Percentiles rank a stretch among this genome's conserved stretches.
These are phyloP conservation scores for Rheum nobile DNA, from an alignment of 148 eudicot species.

Conservation along the genomic window DNA sequence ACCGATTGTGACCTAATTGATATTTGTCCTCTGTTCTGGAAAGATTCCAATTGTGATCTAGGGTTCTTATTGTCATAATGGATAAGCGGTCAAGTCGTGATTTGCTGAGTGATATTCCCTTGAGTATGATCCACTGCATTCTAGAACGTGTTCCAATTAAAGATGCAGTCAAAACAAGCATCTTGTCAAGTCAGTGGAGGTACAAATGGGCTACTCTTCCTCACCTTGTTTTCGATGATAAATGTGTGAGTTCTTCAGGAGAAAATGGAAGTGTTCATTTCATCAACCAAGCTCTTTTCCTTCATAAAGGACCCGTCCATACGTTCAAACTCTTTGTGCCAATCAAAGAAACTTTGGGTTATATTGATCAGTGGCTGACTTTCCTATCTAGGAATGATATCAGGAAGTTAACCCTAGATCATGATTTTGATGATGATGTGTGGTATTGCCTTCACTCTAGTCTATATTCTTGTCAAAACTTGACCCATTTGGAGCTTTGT, in stretches of 20 bases:
- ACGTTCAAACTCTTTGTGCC: conserved; percentile 43
- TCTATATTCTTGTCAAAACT: conserved; percentile 35
- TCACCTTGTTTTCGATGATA: conserved; percentile 33
- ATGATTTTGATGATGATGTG: too few relatives aligned
- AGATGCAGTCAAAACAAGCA: conserved; percentile 48
- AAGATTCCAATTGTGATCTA: not conserved
- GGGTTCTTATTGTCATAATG: conserved; percentile 12
- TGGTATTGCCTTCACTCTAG: conserved; percentile 44
- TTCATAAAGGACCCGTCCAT: conserved; percentile 60
- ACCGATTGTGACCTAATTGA: not conserved
- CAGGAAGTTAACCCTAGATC: conserved; percentile 43
- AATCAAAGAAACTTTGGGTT: too few relatives aligned
- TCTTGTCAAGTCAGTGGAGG: conserved; percentile 45
- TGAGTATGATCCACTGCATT: not conserved
- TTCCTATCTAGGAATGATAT: conserved; percentile 19
- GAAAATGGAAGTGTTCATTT: too few relatives aligned
- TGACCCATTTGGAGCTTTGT: conserved; percentile 51
- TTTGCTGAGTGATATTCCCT: not conserved
- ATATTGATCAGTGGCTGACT: conserved; percentile 13
- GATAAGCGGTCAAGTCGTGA: conserved; percentile 6
- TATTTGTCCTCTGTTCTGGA: not conserved
- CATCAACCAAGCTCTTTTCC: conserved; percentile 14
- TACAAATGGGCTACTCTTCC: conserved; percentile 47
- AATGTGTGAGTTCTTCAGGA: conserved; percentile 23
- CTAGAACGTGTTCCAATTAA: not conserved